Conservation (phyloP, 129 eudicot genomes). For the Tanacetum coccineum region DNA sequence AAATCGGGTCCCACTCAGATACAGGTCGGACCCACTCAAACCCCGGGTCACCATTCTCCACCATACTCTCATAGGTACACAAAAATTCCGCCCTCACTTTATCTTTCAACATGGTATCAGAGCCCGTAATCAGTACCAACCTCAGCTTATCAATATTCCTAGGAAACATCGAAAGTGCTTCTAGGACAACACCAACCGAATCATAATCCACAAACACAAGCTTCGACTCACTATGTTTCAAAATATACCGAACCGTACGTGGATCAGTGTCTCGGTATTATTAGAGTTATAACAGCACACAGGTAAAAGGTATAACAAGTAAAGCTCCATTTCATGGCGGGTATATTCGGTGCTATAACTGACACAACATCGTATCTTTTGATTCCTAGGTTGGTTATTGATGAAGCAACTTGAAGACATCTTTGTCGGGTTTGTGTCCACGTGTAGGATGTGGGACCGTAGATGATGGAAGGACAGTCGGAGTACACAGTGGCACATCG, state of each 20-base stretch:
- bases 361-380: conserved; percentile 44
- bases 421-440: conserved; percentile 49
- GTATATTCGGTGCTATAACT: conserved; percentile 57
- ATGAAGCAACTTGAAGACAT: conserved; percentile 44
- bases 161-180: conserved; percentile 33
- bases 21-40: conserved; percentile 49
- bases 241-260: conserved; percentile 42
- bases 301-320: conserved; percentile 56
- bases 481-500: conserved; percentile 52
- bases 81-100: neutral
- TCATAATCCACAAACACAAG: conserved; percentile 43
- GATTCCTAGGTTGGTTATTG: conserved; percentile 38
- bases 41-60: conserved; percentile 35
- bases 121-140: conserved; percentile 26
- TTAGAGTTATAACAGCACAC: conserved; percentile 50
- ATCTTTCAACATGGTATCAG: conserved; percentile 15
- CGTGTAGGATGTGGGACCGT: conserved; percentile 29
- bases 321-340: conserved; percentile 64
- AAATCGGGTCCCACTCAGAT: conserved; percentile 52
- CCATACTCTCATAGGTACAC: conserved; percentile 40
- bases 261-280: conserved; percentile 63
- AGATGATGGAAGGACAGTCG: conserved; percentile 39
- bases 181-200: conserved; percentile 12
- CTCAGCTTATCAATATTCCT: conserved; percentile 15
- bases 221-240: conserved; percentile 40